Evolutionary conservation across 805 yeast genomes (phyloP), one percentile per base, ranked within the genome.

Genomic region (Monosporozyma solicola): DNA sequence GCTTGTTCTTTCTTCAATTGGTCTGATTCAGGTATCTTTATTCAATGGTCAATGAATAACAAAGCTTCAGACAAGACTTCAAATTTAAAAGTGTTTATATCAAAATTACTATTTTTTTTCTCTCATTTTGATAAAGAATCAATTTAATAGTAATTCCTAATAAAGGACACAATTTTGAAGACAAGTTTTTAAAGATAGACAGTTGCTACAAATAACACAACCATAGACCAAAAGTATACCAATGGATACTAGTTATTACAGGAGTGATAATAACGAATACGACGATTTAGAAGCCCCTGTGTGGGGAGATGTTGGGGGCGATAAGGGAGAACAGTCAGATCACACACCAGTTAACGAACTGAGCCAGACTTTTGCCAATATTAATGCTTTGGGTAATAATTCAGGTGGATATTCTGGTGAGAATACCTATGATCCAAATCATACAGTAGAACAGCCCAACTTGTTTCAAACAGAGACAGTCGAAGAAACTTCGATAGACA

Each of bases 251-350:
- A 24, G 46, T 15, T 43, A 43, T 24, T 43, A 43, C 13, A 7
- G n/a, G 9, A 25, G 46, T 43, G 46, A 43, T 5, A 62, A 59
- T 55, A 66, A 62, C 32, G 65, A 62, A 37, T 68, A 65, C 46
- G 65, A 63, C 25, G 68, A 65, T 46, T 53, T 68, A 46, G 57
- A 55, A 27, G 67, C 69, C 22, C 68, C 71, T 20, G 69, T 66
- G 3, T 68, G 72, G 72, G 72, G 68, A 45, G 47, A 45, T 45
- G 37, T 45, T 8, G 32, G 5, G 9, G 54, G 50, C 5, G 35
- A 41, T 44, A 33, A 44, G 13, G 45, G 20, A 15, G 33, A 41
- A 13, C 25, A 41, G 10, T 33, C 45, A 5, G 20, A 43, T 15
- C 27, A 16, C 10, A 27, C 16, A 9, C 8, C 51, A 13, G 41